These are phyloP conservation scores for Dendrobium huoshanense DNA, from an alignment of 106 monocot species.

Conservation along the genomic window DNA sequence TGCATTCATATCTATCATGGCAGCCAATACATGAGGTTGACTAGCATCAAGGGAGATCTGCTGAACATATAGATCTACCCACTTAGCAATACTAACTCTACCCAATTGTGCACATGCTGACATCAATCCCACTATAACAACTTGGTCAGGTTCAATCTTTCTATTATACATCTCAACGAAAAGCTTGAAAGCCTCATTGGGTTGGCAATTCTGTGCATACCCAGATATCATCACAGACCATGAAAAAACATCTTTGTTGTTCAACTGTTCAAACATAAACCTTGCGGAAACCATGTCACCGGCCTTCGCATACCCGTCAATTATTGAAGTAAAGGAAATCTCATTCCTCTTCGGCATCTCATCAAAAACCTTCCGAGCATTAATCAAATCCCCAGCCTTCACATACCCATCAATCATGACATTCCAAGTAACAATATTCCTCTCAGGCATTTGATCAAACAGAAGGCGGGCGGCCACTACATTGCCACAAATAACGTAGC, in stretches of 20 bases:
- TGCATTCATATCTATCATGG: conserved; percentile 73
- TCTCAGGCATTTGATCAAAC: conserved; percentile 62
- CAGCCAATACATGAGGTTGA: conserved; percentile 28
- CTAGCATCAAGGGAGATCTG: conserved; percentile 21
- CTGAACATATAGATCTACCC: conserved; percentile 40
- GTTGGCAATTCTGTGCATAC: conserved; percentile 53
- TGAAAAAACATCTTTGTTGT: conserved; percentile 40
- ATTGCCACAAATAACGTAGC: conserved; percentile 26
- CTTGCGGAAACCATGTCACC: conserved; percentile 63
- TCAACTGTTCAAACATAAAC: conserved; percentile 39
- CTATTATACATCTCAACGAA: conserved; percentile 44
- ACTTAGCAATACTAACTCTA: conserved; percentile 38
- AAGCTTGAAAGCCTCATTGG: conserved; percentile 46
- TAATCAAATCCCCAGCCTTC: conserved; percentile 47
- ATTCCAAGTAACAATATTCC: conserved; percentile 57
- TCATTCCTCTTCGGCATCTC: conserved; percentile 59
- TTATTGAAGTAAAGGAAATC: conserved; percentile 46
- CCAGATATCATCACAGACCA: conserved; percentile 82
- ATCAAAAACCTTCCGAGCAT: conserved; percentile 39
- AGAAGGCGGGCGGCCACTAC: conserved; percentile 21
- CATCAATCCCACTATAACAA: conserved; percentile 56
- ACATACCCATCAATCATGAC: conserved; percentile 63
- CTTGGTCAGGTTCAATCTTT: conserved; percentile 48
- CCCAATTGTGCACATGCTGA: conserved; percentile 68
- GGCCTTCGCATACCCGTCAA: conserved; percentile 58